These are phyloP conservation scores for Rhytidiadelphus loreus DNA, from an alignment of 225 moss, liverwort and hornwort species.

Conservation along the genomic window DNA sequence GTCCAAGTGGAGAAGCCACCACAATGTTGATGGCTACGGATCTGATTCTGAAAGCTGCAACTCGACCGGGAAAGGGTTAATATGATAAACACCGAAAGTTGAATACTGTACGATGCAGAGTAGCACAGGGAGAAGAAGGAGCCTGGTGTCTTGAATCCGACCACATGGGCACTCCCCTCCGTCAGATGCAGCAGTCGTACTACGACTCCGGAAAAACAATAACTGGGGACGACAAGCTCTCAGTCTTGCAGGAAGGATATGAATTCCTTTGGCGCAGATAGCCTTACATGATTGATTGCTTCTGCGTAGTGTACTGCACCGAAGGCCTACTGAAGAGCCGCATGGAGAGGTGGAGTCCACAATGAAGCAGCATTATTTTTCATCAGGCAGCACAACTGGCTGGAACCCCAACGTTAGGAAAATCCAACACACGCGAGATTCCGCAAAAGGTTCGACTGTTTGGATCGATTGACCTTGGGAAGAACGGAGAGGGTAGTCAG, in stretches of 20 bases:
- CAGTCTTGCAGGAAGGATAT: background rate
- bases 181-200: background rate
- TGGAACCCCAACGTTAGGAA: background rate
- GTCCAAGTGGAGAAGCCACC: background rate
- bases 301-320: background rate
- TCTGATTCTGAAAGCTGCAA: background rate
- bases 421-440: background rate
- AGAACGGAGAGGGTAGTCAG: background rate
- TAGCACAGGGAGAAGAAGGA: background rate
- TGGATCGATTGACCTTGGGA: background rate
- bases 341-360: slow-evolving; percentile 6
- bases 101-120: background rate
- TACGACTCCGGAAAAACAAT: background rate
- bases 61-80: background rate
- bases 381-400: background rate
- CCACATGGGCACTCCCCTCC: background rate
- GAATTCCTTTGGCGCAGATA: background rate
- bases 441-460: background rate
- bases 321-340: background rate
- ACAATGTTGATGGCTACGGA: background rate
- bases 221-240: background rate
- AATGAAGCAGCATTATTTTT: background rate
- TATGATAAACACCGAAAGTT: background rate
- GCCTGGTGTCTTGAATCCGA: background rate
- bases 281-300: background rate